These are phyloP conservation scores for Naganishia antarctica DNA, from an alignment of 768 basidiomycete genomes.

Conservation along the genomic window DNA sequence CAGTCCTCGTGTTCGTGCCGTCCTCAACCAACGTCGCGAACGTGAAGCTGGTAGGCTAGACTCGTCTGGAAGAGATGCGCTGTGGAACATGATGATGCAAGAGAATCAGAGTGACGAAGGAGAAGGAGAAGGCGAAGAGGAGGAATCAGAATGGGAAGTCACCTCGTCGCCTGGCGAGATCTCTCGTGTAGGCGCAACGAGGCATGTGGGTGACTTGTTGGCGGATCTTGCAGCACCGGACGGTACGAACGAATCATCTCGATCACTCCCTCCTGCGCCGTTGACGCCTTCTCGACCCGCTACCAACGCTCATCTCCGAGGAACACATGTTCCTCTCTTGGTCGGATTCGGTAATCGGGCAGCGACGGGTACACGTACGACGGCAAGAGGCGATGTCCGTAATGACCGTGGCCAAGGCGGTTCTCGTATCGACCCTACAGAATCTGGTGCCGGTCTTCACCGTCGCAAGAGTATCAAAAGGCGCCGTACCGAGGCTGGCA, in stretches of 20 bases:
- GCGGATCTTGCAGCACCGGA: background rate
- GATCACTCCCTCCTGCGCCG: background rate
- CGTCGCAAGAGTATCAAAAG: constrained; percentile 22
- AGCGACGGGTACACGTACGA: background rate
- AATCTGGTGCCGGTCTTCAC: background rate
- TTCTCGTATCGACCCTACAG: background rate
- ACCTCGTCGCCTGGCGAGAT: constrained; percentile 9
- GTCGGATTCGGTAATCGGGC: constrained; percentile 1
- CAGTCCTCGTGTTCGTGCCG: background rate
- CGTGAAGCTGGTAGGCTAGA: background rate
- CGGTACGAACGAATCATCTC: background rate
- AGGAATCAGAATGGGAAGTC: constrained; percentile 13
- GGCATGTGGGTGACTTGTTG: background rate
- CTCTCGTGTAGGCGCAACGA: background rate
- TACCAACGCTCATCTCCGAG: constrained; percentile 13
- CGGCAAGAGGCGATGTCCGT: background rate
- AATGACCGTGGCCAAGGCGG: background rate
- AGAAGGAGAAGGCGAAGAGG: constrained; percentile 1
- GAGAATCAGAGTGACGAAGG: constrained; percentile 3
- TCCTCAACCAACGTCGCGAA: constrained; percentile 1
- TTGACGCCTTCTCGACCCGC: constrained; percentile 4
- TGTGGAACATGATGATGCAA: constrained; percentile 14
- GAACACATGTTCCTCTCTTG: background rate
- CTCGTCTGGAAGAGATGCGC: background rate
- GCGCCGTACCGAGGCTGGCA: constrained; percentile 5